phyloP scores from a whole-genome alignment of 805 yeast species.

The Brettanomyces bruxellensis region DNA sequence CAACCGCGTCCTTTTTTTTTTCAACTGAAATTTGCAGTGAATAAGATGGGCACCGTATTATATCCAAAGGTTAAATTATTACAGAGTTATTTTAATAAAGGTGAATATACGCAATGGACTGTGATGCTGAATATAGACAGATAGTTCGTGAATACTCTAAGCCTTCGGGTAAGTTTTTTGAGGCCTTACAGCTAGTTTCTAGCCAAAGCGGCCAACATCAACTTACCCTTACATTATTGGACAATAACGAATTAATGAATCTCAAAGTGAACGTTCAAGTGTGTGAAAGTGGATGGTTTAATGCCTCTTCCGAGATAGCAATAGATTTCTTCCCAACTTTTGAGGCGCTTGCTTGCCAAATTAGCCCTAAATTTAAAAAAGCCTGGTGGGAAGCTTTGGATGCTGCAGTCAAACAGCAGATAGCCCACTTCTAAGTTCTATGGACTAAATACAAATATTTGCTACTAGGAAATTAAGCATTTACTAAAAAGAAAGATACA shows the following conservation, averaged over 20 bases:
- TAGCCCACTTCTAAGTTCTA: no score
- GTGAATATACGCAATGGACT: background rate
- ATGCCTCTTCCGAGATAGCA: background rate
- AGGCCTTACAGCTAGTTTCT: background rate
- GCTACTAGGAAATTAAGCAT: background rate
- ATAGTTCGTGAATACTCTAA: slow-evolving; percentile 1
- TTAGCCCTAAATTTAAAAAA: background rate
- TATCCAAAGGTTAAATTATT: no score
- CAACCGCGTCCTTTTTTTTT: no score
- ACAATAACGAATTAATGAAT: background rate
- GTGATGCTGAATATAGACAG: slow-evolving; percentile 1
- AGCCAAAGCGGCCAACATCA: no score
- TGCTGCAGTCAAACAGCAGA: background rate
- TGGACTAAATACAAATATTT: no score
- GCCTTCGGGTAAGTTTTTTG: background rate
- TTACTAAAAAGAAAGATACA: background rate
- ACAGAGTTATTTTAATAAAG: no score
- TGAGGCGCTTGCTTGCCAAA: background rate
- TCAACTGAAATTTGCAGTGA: no score
- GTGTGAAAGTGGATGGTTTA: slow-evolving; percentile 3
- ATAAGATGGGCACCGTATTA: no score
- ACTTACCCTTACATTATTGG: no score
- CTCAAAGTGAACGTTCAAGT: background rate
- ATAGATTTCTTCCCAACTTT: slow-evolving; percentile 2
- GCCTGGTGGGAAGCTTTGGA: slow-evolving; percentile 1